Percentiles rank a stretch among this genome's conserved stretches.
Evolutionary conservation across 2,329 filamentous ascomycete genomes (phyloP).

Genomic region (Xylariales sp.): DNA sequence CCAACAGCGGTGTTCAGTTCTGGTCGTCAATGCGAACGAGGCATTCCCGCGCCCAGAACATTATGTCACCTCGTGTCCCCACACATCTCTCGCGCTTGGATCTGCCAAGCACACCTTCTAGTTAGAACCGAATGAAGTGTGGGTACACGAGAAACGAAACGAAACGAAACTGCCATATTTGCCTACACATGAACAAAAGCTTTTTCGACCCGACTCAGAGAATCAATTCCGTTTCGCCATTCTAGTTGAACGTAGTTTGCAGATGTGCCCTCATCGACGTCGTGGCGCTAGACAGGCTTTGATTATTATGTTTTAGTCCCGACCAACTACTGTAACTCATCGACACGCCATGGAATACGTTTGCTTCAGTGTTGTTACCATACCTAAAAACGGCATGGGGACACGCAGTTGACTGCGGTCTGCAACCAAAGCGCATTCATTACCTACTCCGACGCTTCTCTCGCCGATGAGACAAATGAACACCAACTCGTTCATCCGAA

Average conservation of each 20-base stretch:
- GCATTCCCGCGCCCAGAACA: constrained; percentile 15
- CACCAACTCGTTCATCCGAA: constrained; percentile 18
- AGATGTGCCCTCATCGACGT: not conserved
- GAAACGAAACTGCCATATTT: constrained; percentile 18
- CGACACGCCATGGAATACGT: not conserved
- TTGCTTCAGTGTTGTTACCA: not conserved
- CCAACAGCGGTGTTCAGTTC: constrained; percentile 16
- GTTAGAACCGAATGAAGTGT: not conserved
- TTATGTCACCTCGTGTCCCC: constrained; percentile 26
- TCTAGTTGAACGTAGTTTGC: constrained; percentile 6
- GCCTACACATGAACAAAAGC: constrained; percentile 19
- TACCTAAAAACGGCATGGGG: not conserved
- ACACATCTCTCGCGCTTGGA: constrained; percentile 16
- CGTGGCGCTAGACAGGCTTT: not conserved
- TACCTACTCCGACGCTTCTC: not conserved
- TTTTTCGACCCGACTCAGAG: not conserved
- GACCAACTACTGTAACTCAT: not conserved
- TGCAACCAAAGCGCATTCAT: constrained; percentile 6
- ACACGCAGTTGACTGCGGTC: constrained; percentile 1
- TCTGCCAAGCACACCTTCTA: constrained; percentile 22
- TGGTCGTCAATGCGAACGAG: constrained; percentile 30
- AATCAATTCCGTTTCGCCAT: not conserved
- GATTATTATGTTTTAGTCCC: constrained; percentile 5
- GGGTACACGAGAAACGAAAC: not conserved
- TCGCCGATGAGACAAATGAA: constrained; percentile 18